These are phyloP conservation scores for Tulasnella calospora DNA, from an alignment of 768 basidiomycete species.

Conservation along the genomic window DNA sequence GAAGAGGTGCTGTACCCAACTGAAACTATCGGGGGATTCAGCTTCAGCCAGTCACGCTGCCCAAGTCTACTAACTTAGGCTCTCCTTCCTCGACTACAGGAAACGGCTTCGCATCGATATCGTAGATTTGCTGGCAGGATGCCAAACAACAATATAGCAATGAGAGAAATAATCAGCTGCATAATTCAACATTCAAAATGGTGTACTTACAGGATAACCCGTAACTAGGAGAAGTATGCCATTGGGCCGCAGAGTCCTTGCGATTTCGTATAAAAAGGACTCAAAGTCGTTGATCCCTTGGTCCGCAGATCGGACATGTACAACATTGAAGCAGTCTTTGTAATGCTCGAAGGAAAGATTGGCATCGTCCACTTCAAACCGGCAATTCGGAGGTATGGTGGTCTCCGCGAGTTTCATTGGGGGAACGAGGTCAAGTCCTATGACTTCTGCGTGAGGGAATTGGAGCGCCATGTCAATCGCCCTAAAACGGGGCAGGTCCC, in stretches of 20 bases:
- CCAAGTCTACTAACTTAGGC: background rate
- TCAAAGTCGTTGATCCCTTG: conserved; percentile 23
- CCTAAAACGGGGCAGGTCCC: conserved; percentile 2
- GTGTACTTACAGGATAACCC: conserved; percentile 17
- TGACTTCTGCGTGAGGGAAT: conserved; percentile 27
- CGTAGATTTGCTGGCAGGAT: conserved; percentile 17
- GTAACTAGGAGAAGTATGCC: conserved; percentile 25
- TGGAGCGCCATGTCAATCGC: conserved; percentile 27
- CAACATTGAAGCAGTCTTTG: conserved; percentile 24
- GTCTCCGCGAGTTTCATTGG: background rate
- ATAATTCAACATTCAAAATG: background rate
- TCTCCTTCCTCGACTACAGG: conserved; percentile 17
- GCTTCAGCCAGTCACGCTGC: background rate
- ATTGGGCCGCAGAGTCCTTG: conserved; percentile 22
- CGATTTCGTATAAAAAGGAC: conserved; percentile 26
- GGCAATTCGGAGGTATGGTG: conserved; percentile 13
- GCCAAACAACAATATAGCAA: background rate
- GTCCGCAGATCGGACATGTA: conserved; percentile 26
- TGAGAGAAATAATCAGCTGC: background rate
- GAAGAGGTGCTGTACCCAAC: conserved; percentile 16
- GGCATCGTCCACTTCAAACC: conserved; percentile 25
- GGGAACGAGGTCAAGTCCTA: conserved; percentile 27
- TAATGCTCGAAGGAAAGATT: conserved; percentile 25
- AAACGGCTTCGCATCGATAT: conserved; percentile 15
- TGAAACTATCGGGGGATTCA: background rate